Evolutionary conservation across 208 protist genomes (phyloP).

Genomic region (Leishmania turanica): DNA sequence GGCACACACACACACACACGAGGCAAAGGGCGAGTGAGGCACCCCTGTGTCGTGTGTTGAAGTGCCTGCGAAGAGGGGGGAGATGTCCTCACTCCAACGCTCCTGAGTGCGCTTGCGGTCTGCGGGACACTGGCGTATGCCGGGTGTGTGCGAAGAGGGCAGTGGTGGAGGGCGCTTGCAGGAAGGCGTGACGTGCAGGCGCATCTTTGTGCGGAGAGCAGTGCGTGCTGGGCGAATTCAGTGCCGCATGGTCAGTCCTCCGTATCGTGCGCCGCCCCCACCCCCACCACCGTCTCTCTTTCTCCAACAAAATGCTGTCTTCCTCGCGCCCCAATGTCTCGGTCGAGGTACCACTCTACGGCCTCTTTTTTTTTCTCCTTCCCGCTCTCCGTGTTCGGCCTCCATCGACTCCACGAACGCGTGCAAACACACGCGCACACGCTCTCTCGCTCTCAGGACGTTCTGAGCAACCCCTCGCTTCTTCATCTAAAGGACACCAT

Average conservation of each 20-base stretch:
- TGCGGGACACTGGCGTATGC: not conserved
- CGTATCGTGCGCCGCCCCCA: not conserved
- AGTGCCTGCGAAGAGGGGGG: not conserved
- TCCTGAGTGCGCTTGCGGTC: not conserved
- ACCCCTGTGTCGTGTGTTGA: not conserved
- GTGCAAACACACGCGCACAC: not conserved
- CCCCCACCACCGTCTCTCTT: not conserved
- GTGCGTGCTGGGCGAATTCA: not conserved
- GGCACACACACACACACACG: not conserved
- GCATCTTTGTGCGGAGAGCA: not conserved
- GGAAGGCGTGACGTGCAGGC: not conserved
- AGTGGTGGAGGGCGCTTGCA: not conserved
- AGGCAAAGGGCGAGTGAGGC: not conserved
- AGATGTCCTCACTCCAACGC: not conserved
- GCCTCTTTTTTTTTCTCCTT: not conserved
- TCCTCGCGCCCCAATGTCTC: too few relatives aligned
- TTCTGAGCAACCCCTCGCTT: slow-evolving; percentile 7
- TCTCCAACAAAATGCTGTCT: not conserved
- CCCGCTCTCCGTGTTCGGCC: not conserved
- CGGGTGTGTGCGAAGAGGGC: not conserved
- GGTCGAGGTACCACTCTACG: not conserved
- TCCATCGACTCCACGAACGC: not conserved
- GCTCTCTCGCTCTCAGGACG: slow-evolving; percentile 1
- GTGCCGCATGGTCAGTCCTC: not conserved
- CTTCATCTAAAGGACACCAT: slow-evolving; percentile 14